phyloP scores from a whole-genome alignment of 495 filamentous ascomycete species.

The Hypoxylon fuscum region DNA sequence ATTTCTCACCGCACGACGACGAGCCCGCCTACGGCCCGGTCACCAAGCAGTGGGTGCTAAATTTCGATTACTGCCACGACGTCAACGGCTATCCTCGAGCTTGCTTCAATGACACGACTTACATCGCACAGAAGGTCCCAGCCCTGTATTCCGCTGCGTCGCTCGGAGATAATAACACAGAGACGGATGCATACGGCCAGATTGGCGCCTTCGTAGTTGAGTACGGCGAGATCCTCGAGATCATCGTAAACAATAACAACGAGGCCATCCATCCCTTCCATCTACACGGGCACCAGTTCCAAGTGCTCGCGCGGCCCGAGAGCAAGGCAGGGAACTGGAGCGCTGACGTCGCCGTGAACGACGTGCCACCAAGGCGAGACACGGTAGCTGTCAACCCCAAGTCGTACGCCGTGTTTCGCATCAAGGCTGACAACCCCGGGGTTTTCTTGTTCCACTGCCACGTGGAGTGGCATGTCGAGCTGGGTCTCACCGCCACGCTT shows the following conservation, averaged over 20 bases:
- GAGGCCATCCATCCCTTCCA: slow-evolving; percentile 65
- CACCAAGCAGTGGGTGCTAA: slow-evolving; percentile 63
- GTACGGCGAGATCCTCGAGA: slow-evolving; percentile 74
- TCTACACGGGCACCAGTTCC: slow-evolving; percentile 81
- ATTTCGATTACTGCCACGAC: slow-evolving; percentile 68
- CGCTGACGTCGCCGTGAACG: slow-evolving; percentile 53
- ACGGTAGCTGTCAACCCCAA: slow-evolving; percentile 62
- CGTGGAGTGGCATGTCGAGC: slow-evolving; percentile 81
- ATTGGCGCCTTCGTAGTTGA: slow-evolving; percentile 72
- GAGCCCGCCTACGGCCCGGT: slow-evolving; percentile 55
- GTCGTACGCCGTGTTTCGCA: slow-evolving; percentile 66
- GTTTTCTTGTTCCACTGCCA: slow-evolving; percentile 86
- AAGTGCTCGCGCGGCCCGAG: slow-evolving; percentile 65
- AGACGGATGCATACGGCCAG: slow-evolving; percentile 77
- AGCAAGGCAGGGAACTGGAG: slow-evolving; percentile 52
- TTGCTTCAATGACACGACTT: slow-evolving; percentile 81
- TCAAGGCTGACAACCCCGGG: slow-evolving; percentile 74
- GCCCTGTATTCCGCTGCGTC: slow-evolving; percentile 78
- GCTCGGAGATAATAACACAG: slow-evolving; percentile 65
- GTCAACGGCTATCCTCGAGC: slow-evolving; percentile 73
- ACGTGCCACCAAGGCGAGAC: slow-evolving; percentile 57
- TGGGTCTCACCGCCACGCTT: slow-evolving; percentile 74
- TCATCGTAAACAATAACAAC: slow-evolving; percentile 83
- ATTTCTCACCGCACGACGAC: slow-evolving; percentile 66
- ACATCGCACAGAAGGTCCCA: slow-evolving; percentile 77